A percentile compares a stretch with the other conserved stretches of the same genome.
phyloP scores from a whole-genome alignment of 768 basidiomycete species.

The Hydnomerulius pinastri region DNA sequence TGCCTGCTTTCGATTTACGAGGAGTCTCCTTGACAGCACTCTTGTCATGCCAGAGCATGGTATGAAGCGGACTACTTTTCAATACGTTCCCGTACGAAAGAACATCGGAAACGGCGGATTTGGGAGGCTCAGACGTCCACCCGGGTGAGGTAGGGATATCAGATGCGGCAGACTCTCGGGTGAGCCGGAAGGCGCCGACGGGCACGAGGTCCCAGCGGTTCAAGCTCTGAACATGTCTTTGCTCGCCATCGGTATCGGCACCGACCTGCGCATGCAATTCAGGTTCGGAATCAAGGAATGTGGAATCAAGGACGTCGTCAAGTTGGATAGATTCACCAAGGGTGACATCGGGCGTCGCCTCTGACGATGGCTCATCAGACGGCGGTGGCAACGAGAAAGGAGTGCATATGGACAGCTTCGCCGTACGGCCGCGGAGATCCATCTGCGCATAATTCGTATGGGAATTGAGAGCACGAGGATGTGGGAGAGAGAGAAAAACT shows the following conservation, averaged over 20 bases:
- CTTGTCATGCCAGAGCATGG: conserved; percentile 53
- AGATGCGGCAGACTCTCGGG: conserved; percentile 39
- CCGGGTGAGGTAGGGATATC: conserved; percentile 31
- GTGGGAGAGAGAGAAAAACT: conserved; percentile 18
- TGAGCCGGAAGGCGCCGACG: conserved; percentile 71
- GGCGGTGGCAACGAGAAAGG: conserved; percentile 31
- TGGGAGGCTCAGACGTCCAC: conserved; percentile 29
- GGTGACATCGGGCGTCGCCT: conserved; percentile 36
- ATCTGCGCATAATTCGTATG: conserved; percentile 17
- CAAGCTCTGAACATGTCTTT: conserved; percentile 49
- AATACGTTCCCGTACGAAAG: conserved; percentile 42
- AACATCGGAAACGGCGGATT: conserved; percentile 18
- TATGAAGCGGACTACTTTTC: conserved; percentile 55
- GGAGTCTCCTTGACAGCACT: conserved; percentile 18
- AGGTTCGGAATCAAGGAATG: conserved; percentile 64
- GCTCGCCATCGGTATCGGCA: conserved; percentile 38
- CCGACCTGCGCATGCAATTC: conserved; percentile 33
- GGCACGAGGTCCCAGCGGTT: conserved; percentile 76
- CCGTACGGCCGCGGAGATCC: conserved; percentile 34
- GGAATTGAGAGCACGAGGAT: conserved; percentile 8
- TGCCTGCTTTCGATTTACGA: conserved; percentile 32
- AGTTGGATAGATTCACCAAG: conserved; percentile 57
- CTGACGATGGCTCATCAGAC: conserved; percentile 38
- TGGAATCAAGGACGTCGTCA: conserved; percentile 76
- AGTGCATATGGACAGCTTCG: conserved; percentile 35